Base-by-base conservation (phyloP, 208 protist genomes). In the Leishmania turanica region DNA sequence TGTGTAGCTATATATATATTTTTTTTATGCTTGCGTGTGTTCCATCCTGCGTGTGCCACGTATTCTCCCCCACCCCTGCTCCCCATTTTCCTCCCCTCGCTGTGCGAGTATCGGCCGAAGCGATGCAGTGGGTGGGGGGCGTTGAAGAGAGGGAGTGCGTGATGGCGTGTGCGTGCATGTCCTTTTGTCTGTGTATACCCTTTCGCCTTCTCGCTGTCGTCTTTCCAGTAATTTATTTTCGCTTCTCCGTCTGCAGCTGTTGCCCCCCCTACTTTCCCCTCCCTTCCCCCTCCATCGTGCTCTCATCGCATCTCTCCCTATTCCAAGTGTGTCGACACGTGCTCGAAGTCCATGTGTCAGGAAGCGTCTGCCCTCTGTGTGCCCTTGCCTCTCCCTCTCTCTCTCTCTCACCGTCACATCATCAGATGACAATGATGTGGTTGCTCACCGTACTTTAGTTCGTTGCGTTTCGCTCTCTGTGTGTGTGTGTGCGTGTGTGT, bases 41-140 rank as follows among this genome's bases (percentile, higher is more conserved):
- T 47, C 45, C 45, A 47, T 47, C 45, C 45, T 47, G 45, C 45
- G 11, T 47, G 45, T 47, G 45, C 45, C 45, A 47, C 45, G 45
- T 47, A 47, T 13, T 47, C 45, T 47, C 0, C 45, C 45, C 45
- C 45, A 9, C 45, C 9, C 45, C 45, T 9, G 45, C 45, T 13
- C 9, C 45, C 45, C 45, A 80, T 79, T 79, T 79, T 68, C 56
- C 66, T 87, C 53, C 21, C 53, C 53, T 56, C 6, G 53, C 21
- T 21, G 53, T 24, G 53, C 53, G 53, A 24, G 7, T 13, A 47
- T 13, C 45, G 45, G 45, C 9, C 9, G 45, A 47, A 47, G 9
- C 45, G 45, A 47, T 47, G 45, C 45, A 47, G 45, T 47, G 45
- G 45, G 45, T 47, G 45, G 45, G 45, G 0, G 0, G 45, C 0